phyloP scores from a whole-genome alignment of 2,329 filamentous ascomycete genomes.

The Sporothrix euskadiensis region DNA sequence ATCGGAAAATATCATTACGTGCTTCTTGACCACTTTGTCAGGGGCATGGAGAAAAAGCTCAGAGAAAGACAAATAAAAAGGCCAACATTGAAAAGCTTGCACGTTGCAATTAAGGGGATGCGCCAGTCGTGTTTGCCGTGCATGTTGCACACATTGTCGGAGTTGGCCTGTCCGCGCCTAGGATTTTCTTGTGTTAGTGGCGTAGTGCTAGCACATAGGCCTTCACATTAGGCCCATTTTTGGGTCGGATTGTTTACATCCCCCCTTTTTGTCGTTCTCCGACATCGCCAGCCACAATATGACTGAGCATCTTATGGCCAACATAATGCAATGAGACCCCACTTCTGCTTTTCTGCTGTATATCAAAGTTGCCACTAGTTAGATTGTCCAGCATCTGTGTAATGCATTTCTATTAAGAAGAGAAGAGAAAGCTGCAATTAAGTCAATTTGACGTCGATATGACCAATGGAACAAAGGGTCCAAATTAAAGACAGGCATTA shows the following conservation, averaged over 20 bases:
- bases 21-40: not conserved
- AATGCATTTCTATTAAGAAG: too few species aligned
- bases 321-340: too few species aligned
- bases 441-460: too few species aligned
- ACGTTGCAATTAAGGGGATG: not conserved
- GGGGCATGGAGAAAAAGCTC: not conserved
- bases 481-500: too few species aligned
- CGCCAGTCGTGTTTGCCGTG: not conserved
- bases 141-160: not conserved
- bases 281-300: not conserved
- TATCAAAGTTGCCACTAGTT: too few species aligned
- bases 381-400: too few species aligned
- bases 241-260: conserved; percentile 12
- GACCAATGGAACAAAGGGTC: too few species aligned
- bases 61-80: not conserved
- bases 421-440: too few species aligned
- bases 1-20: conserved; percentile 1
- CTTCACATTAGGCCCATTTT: not conserved
- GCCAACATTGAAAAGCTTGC: not conserved
- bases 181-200: not conserved
- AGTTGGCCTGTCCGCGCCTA: not conserved
- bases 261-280: not conserved
- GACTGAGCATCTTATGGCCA: too few species aligned
- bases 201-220: not conserved
- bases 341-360: too few species aligned